Percentiles rank a stretch among this genome's conserved stretches.
Conservation (phyloP, 2,329 filamentous ascomycete genomes). For the Ceratocystiopsis brevicomis region DNA sequence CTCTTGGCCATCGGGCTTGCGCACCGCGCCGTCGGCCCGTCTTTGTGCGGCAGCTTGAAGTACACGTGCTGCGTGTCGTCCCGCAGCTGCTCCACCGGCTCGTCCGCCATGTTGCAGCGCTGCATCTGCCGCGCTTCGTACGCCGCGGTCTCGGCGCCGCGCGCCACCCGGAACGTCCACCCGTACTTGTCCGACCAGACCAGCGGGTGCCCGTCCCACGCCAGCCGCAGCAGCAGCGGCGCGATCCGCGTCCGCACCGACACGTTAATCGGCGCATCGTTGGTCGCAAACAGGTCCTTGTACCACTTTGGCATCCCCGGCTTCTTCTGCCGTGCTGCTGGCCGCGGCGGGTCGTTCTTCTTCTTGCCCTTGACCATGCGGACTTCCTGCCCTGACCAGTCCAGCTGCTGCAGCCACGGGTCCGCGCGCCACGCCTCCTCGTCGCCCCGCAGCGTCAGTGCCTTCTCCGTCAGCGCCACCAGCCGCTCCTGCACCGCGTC, state of each 20-base stretch:
- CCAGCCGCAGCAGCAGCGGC: slow-evolving; percentile 61
- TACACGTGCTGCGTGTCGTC: slow-evolving; percentile 51
- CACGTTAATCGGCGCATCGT: slow-evolving; percentile 48
- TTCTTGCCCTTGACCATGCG: slow-evolving; percentile 84
- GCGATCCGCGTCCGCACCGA: slow-evolving; percentile 78
- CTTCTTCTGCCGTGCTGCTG: slow-evolving; percentile 70
- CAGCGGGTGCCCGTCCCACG: slow-evolving; percentile 78
- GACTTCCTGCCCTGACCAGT: slow-evolving; percentile 88
- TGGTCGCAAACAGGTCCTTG: slow-evolving; percentile 66
- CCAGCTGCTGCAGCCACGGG: slow-evolving; percentile 81
- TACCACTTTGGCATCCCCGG: slow-evolving; percentile 95
- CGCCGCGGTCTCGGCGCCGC: slow-evolving; percentile 34
- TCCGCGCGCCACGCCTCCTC: slow-evolving; percentile 54
- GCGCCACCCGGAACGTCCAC: slow-evolving; percentile 73
- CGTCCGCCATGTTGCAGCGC: slow-evolving; percentile 57
- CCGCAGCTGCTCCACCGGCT: slow-evolving; percentile 45
- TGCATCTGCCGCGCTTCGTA: slow-evolving; percentile 56
- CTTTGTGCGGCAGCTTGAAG: slow-evolving; percentile 92
- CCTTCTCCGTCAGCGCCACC: slow-evolving; percentile 53
- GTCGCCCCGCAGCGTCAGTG: slow-evolving; percentile 53
- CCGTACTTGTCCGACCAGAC: slow-evolving; percentile 87
- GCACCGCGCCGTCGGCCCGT: slow-evolving; percentile 72
- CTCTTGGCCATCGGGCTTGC: slow-evolving; percentile 77
- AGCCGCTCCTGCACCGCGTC: slow-evolving; percentile 63
- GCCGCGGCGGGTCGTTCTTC: slow-evolving; percentile 61